Conservation (phyloP, 1,139 yeast species). For the Protomyces inundatus region DNA sequence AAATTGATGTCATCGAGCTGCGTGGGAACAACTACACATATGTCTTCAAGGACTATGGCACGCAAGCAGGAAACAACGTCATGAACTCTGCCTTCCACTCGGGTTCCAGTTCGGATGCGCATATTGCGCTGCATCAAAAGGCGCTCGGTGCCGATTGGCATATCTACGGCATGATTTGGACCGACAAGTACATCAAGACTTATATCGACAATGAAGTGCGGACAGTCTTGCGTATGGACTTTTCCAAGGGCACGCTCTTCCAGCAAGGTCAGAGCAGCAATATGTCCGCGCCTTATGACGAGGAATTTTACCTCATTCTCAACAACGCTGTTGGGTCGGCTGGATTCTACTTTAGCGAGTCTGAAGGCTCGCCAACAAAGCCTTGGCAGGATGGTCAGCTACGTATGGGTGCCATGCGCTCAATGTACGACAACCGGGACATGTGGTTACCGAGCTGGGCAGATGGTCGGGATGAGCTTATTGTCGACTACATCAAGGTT, state of each 20-base stretch:
- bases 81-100: constrained; percentile 29
- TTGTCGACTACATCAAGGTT: neutral
- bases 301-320: constrained; percentile 28
- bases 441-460: neutral
- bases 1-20: constrained; percentile 29
- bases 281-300: constrained; percentile 30
- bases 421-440: neutral
- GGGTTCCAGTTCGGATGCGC: constrained; percentile 20
- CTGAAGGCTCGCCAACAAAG: constrained; percentile 25
- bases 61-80: constrained; percentile 28
- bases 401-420: neutral
- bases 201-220: constrained; percentile 29
- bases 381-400: constrained; percentile 27
- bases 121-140: constrained; percentile 14
- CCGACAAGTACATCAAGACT: constrained; percentile 27
- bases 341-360: constrained; percentile 28
- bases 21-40: constrained; percentile 30
- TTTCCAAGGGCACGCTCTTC: constrained; percentile 26
- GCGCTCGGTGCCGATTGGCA: constrained; percentile 26
- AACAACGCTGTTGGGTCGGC: constrained; percentile 31
- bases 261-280: constrained; percentile 21
- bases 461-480: neutral
- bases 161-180: constrained; percentile 30
- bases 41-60: constrained; percentile 1
- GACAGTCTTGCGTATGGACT: constrained; percentile 25